Percentiles rank a stretch among this genome's conserved stretches.
Conservation (phyloP, 148 eudicot genomes). For the Rhododendron ferrugineum region DNA sequence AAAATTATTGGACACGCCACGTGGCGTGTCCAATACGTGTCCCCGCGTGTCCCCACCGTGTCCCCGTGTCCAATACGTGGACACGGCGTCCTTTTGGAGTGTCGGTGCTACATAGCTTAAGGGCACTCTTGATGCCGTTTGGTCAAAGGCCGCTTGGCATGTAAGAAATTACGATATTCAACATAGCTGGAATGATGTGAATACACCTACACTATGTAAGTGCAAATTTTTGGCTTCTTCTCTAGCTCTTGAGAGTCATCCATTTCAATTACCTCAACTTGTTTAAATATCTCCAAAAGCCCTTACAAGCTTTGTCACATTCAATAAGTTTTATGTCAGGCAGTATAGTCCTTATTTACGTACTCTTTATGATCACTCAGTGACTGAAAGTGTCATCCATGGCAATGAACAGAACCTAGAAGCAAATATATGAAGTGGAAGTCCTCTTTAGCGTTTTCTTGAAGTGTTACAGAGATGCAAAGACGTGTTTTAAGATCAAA, state of each 20-base stretch:
- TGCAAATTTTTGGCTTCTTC: not conserved
- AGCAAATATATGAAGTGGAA: not conserved
- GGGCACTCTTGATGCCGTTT: too few relatives aligned
- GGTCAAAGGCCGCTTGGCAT: too few relatives aligned
- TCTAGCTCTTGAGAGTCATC: not conserved
- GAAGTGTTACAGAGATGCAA: not conserved
- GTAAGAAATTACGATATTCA: not conserved
- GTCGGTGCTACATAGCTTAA: too few relatives aligned
- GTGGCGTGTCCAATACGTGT: too few relatives aligned
- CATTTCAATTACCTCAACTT: not conserved
- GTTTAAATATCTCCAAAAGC: not conserved
- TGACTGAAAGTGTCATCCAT: not conserved
- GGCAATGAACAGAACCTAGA: not conserved
- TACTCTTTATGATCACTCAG: not conserved
- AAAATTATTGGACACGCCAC: too few relatives aligned
- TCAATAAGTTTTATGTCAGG: not conserved
- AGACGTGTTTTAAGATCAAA: too few relatives aligned
- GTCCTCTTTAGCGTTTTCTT: not conserved
- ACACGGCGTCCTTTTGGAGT: too few relatives aligned
- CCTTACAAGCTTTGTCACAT: not conserved
- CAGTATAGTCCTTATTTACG: not conserved
- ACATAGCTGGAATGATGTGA: not conserved
- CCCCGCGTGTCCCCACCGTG: too few relatives aligned
- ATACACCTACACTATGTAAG: not conserved
- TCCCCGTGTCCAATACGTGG: too few relatives aligned